Conservation (phyloP, 805 yeast genomes). For the Lipomyces spencermartinsiae region DNA sequence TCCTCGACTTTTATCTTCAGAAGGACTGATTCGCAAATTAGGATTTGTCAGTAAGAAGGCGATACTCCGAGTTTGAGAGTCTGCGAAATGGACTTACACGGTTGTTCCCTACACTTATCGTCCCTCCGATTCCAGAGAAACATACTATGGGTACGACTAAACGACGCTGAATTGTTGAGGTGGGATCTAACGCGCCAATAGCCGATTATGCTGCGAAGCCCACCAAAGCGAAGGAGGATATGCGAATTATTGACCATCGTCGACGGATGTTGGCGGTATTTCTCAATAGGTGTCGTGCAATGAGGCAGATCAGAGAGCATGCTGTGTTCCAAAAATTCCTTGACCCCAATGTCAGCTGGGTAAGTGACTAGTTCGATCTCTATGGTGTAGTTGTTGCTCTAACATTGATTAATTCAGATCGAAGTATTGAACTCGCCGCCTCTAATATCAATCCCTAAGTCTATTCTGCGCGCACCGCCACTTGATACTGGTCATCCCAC, state of each 20-base stretch:
- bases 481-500: conserved; percentile 62
- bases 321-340: conserved; percentile 76
- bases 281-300: conserved; percentile 72
- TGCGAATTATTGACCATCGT: conserved; percentile 63
- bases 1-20: not conserved
- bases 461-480: conserved; percentile 66
- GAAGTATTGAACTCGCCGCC: conserved; percentile 71
- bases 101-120: conserved; percentile 76
- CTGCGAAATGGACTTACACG: conserved; percentile 73
- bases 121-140: conserved; percentile 94
- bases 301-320: conserved; percentile 61
- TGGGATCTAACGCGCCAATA: conserved; percentile 7
- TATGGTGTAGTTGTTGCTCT: not conserved
- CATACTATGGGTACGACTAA: conserved; percentile 57
- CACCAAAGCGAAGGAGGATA: conserved; percentile 54
- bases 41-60: conserved; percentile 65
- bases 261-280: conserved; percentile 78
- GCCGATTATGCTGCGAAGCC: conserved; percentile 54
- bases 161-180: not conserved
- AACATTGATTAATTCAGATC: conserved; percentile 40
- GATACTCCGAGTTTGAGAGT: conserved; percentile 92
- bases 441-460: conserved; percentile 58
- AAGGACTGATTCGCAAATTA: not conserved
- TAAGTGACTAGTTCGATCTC: conserved; percentile 8
- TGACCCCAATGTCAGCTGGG: conserved; percentile 85